phyloP scores from a whole-genome alignment of 2,329 filamentous ascomycete genomes.

The Fusarium buxicola region DNA sequence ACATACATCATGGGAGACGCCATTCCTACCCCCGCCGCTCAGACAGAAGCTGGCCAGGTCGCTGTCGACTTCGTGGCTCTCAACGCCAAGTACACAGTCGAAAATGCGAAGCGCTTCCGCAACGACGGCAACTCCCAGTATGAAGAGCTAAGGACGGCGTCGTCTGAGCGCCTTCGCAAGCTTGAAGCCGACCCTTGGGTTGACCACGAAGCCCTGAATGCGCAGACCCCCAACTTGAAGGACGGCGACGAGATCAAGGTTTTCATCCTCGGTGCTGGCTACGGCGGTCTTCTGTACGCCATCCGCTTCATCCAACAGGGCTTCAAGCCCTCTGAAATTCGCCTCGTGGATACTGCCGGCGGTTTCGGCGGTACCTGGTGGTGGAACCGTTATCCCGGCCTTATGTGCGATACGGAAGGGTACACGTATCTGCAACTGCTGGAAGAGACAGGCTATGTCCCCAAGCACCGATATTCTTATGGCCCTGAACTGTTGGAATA shows the following conservation, averaged over 20 bases:
- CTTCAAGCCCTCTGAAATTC: constrained; percentile 44
- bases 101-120: neutral
- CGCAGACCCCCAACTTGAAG: constrained; percentile 30
- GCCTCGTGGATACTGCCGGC: constrained; percentile 53
- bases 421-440: constrained; percentile 71
- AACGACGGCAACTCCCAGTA: neutral
- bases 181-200: constrained; percentile 50
- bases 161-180: neutral
- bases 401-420: constrained; percentile 69
- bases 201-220: constrained; percentile 45
- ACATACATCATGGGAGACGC: no score
- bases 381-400: constrained; percentile 63
- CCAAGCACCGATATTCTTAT: constrained; percentile 60
- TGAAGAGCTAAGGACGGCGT: neutral
- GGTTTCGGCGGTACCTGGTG: constrained; percentile 65
- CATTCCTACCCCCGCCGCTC: no score
- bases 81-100: no score
- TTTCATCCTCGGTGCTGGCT: constrained; percentile 53
- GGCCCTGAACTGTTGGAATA: constrained; percentile 58
- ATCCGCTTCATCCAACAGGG: constrained; percentile 42
- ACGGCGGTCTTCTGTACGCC: constrained; percentile 50
- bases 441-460: constrained; percentile 70
- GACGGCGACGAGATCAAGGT: constrained; percentile 39
- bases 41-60: no score
- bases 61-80: no score